Evolutionary conservation across 176 grass and related monocot species (phyloP).

Genomic region (Oropetium thomaeum): DNA sequence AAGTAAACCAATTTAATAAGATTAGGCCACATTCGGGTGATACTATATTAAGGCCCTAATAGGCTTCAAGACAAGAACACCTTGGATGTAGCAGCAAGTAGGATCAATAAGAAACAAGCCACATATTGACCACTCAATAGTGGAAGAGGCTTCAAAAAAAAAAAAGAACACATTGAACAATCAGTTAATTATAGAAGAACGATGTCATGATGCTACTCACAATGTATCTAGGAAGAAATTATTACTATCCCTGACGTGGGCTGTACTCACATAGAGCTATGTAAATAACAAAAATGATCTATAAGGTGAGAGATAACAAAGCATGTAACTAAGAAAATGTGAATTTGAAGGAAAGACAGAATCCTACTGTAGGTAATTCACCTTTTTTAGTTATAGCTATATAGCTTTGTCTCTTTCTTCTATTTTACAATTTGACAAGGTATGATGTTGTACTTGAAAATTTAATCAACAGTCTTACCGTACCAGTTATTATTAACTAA

Average conservation of each 20-base stretch:
- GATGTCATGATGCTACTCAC: neutral
- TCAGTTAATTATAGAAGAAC: neutral
- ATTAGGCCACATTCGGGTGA: neutral
- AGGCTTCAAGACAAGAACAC: conserved; percentile 5
- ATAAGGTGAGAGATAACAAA: neutral
- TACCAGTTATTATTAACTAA: neutral
- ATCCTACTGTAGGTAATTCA: neutral
- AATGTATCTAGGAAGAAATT: neutral
- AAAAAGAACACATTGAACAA: too few relatives aligned
- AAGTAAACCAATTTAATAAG: neutral
- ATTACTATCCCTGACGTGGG: neutral
- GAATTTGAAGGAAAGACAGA: neutral
- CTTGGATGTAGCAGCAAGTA: too few relatives aligned
- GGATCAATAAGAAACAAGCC: neutral
- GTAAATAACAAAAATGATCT: neutral
- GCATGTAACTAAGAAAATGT: neutral
- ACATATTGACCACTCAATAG: neutral
- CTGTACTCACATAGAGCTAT: neutral
- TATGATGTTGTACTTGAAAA: neutral
- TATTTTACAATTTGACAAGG: neutral
- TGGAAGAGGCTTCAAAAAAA: too few relatives aligned
- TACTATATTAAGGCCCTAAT: neutral
- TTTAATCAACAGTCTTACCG: neutral
- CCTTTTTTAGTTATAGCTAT: neutral
- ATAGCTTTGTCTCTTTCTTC: neutral